Percentiles rank a stretch among this genome's conserved stretches.
phyloP scores from a whole-genome alignment of 192 early-diverging fungal genomes.

The Linnemannia elongata region DNA sequence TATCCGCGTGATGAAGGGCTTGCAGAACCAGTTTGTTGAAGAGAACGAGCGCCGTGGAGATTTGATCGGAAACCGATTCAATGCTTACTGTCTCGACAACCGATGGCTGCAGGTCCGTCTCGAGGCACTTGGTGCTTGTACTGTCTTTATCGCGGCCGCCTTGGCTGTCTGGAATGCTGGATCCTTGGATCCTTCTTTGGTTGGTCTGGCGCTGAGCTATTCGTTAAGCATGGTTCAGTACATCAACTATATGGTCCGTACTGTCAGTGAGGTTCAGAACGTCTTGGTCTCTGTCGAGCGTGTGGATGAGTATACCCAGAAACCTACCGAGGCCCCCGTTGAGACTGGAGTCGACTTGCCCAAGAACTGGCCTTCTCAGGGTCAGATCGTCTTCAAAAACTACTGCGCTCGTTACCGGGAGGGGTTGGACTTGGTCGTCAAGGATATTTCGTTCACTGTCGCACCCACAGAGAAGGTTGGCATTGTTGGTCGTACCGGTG shows the following conservation, averaged over 20 bases:
- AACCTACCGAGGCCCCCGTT: constrained; percentile 84
- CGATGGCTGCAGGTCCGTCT: constrained; percentile 77
- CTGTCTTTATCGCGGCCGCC: constrained; percentile 70
- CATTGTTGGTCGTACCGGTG: constrained; percentile 71
- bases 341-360: constrained; percentile 66
- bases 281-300: constrained; percentile 86
- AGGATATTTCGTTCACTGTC: constrained; percentile 68
- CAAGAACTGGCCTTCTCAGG: constrained; percentile 78
- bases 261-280: constrained; percentile 80
- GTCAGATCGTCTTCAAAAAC: constrained; percentile 77
- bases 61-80: constrained; percentile 9
- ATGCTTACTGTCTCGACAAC: constrained; percentile 65
- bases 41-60: constrained; percentile 26
- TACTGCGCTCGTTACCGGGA: constrained; percentile 86
- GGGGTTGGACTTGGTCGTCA: constrained; percentile 83
- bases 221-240: constrained; percentile 80
- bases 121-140: constrained; percentile 72
- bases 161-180: constrained; percentile 63
- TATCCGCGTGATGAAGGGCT: constrained; percentile 77
- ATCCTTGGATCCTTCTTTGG: constrained; percentile 80
- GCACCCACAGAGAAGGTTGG: constrained; percentile 76
- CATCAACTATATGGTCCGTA: constrained; percentile 78
- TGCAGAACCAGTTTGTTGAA: constrained; percentile 24
- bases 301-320: constrained; percentile 82
- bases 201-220: constrained; percentile 86